Evolutionary conservation across 2,329 filamentous ascomycete genomes (phyloP).

Genomic region (Sporothrix dimorphospora): DNA sequence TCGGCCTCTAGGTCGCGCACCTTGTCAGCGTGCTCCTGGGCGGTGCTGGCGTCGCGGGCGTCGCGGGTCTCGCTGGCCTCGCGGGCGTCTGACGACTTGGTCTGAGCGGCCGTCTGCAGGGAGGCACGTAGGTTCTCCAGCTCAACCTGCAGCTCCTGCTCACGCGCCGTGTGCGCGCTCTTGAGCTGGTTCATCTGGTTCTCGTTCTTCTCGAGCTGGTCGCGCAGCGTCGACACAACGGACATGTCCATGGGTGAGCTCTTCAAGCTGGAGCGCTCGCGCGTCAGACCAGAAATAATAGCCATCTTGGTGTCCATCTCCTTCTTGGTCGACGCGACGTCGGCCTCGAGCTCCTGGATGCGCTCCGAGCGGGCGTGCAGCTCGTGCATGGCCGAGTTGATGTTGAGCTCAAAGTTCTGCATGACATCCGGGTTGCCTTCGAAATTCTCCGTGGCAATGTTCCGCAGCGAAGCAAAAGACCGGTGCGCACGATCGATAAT

Average conservation of each 20-base stretch:
- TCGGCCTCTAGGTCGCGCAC: constrained; percentile 71
- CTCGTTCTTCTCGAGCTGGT: constrained; percentile 86
- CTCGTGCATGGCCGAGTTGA: constrained; percentile 92
- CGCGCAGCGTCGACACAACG: constrained; percentile 81
- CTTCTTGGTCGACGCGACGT: constrained; percentile 80
- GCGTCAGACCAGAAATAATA: constrained; percentile 90
- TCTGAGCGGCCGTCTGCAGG: constrained; percentile 43
- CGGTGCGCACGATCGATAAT: constrained; percentile 88
- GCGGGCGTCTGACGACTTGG: constrained; percentile 24
- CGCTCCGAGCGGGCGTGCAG: constrained; percentile 84
- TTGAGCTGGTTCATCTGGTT: constrained; percentile 75
- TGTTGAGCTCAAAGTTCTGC: constrained; percentile 89
- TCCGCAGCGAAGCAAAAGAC: constrained; percentile 85
- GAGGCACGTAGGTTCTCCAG: constrained; percentile 68
- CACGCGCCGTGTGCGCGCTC: constrained; percentile 70
- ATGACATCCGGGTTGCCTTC: constrained; percentile 79
- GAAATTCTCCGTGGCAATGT: constrained; percentile 85
- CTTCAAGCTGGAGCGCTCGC: constrained; percentile 89
- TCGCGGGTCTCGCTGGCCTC: constrained; percentile 27
- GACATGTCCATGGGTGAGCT: constrained; percentile 86
- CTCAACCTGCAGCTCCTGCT: constrained; percentile 73
- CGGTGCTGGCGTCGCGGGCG: constrained; percentile 7
- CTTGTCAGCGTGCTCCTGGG: constrained; percentile 54
- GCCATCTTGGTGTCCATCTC: constrained; percentile 98
- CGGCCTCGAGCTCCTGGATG: constrained; percentile 85